Conservation (phyloP, 2,329 filamentous ascomycete genomes). For the Colletotrichum echinochloae region DNA sequence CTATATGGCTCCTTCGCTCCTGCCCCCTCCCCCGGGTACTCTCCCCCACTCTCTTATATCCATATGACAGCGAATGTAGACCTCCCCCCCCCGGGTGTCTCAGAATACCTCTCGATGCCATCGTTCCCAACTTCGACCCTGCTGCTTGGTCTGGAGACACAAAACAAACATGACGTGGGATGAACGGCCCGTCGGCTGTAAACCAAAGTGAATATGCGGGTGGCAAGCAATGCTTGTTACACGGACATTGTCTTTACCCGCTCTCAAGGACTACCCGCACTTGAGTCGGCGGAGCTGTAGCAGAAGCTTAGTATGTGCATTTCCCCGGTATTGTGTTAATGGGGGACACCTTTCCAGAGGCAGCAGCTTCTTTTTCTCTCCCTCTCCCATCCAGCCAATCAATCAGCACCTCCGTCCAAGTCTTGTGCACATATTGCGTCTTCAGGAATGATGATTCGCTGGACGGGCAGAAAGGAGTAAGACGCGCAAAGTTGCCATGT, state of each 20-base stretch:
- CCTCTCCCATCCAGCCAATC: background rate
- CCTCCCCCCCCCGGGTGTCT: background rate
- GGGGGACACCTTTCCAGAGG: too few species aligned
- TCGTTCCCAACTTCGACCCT: background rate
- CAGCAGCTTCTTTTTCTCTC: background rate
- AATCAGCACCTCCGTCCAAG: background rate
- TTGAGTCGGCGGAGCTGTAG: background rate
- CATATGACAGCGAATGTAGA: background rate
- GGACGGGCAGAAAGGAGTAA: background rate
- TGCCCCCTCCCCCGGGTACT: background rate
- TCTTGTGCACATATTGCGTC: background rate
- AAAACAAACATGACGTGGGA: conserved; percentile 5
- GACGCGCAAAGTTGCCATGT: conserved; percentile 2
- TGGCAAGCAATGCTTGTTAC: background rate
- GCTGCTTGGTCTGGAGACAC: background rate
- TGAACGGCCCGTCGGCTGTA: background rate
- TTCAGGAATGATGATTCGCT: background rate
- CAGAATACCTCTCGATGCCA: background rate
- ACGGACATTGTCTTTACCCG: background rate
- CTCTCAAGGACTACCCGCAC: background rate
- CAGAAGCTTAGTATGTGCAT: conserved; percentile 15
- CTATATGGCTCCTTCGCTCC: background rate
- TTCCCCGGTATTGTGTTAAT: background rate
- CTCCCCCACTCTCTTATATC: background rate
- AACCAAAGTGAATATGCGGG: background rate